Percentiles rank a stretch among this genome's conserved stretches.
Evolutionary conservation across 73 alveolate species (phyloP).

Genomic region (Blepharisma stoltei): DNA sequence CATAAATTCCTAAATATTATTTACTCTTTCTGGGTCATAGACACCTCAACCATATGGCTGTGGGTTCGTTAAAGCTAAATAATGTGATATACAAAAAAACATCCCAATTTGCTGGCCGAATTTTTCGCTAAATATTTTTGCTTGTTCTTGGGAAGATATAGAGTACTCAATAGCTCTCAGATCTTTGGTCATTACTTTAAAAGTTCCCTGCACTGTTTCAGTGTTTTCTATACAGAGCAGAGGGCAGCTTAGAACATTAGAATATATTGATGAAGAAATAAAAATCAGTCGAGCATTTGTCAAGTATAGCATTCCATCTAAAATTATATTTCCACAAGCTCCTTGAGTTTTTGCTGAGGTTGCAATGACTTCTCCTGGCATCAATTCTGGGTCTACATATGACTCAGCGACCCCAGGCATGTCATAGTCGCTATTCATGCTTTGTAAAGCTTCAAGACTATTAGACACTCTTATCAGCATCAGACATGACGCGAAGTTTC

Average conservation of each 20-base stretch:
- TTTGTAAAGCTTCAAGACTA: background rate
- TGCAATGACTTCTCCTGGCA: slow-evolving; percentile 16
- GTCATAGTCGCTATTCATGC: background rate
- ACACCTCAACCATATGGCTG: background rate
- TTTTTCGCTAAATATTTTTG: background rate
- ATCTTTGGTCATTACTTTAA: slow-evolving; percentile 1
- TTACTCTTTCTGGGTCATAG: slow-evolving; percentile 17
- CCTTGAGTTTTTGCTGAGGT: background rate
- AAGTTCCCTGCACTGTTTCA: background rate
- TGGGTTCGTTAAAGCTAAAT: background rate
- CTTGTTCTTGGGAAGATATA: background rate
- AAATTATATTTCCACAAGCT: background rate
- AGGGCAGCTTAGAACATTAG: background rate
- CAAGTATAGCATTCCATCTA: background rate
- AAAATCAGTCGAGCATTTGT: background rate
- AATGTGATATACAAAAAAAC: slow-evolving; percentile 5
- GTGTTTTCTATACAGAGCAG: background rate
- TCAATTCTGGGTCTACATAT: background rate
- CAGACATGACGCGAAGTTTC: background rate
- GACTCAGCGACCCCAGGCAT: background rate
- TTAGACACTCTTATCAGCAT: background rate
- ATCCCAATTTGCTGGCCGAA: background rate
- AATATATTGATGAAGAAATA: background rate
- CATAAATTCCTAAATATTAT: background rate
- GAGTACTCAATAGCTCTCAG: background rate